Percentiles rank a stretch among this genome's conserved stretches.
Conservation (phyloP, 805 yeast species). For the Kurtzmaniella cleridarum region DNA sequence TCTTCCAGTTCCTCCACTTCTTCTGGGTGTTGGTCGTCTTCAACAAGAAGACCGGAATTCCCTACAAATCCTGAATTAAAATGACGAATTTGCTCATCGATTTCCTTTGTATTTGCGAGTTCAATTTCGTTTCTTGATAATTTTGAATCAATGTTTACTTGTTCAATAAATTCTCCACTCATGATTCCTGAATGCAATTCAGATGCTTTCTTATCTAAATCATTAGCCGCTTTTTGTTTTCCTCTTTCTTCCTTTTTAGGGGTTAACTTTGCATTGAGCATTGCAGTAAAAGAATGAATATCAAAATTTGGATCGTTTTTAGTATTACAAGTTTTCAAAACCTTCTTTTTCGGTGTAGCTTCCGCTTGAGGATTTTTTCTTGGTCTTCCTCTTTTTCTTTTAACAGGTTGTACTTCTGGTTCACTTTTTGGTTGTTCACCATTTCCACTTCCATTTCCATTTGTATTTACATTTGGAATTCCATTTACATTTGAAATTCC, state of each 20-base stretch:
- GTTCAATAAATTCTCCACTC: slow-evolving; percentile 1
- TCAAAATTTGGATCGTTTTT: slow-evolving; percentile 11
- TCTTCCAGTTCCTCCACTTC: background rate
- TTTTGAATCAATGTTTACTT: background rate
- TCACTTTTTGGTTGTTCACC: slow-evolving; percentile 1
- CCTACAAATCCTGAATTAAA: too few species aligned
- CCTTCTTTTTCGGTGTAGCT: background rate
- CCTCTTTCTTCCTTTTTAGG: slow-evolving; percentile 4
- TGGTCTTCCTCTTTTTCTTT: background rate
- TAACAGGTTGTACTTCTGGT: slow-evolving; percentile 1
- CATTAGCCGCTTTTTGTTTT: slow-evolving; percentile 3
- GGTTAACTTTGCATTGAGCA: slow-evolving; percentile 17
- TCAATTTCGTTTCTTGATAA: background rate
- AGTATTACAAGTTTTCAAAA: slow-evolving; percentile 2
- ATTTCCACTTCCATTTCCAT: background rate
- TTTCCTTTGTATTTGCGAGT: background rate
- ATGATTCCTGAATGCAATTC: slow-evolving; percentile 2
- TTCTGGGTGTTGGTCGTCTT: background rate
- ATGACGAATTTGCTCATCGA: too few species aligned
- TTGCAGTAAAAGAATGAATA: slow-evolving; percentile 23
- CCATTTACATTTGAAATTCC: too few species aligned
- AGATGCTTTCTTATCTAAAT: background rate
- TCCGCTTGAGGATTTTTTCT: slow-evolving; percentile 1
- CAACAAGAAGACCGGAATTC: too few species aligned
- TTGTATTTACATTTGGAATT: too few species aligned